A percentile compares a stretch with the other conserved stretches of the same genome.
phyloP scores from a whole-genome alignment of 495 filamentous ascomycete species.

The Aspergillus mulundensis region DNA sequence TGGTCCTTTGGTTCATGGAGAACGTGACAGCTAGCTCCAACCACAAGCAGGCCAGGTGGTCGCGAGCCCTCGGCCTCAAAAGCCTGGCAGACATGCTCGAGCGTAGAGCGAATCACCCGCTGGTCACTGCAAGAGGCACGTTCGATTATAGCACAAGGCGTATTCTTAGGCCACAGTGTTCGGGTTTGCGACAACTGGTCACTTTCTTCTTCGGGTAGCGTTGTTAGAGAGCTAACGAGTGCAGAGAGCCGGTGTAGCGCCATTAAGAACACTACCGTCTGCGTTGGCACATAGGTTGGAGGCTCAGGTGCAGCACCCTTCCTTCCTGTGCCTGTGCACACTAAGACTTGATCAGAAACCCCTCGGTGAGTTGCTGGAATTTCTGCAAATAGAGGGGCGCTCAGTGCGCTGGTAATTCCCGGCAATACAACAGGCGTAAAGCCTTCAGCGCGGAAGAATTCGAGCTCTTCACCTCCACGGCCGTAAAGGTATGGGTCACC shows the following conservation, averaged over 20 bases:
- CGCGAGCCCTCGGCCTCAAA: constrained; percentile 87
- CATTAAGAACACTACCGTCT: constrained; percentile 96
- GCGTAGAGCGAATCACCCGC: constrained; percentile 80
- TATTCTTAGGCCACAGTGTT: constrained; percentile 48
- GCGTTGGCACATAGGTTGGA: constrained; percentile 68
- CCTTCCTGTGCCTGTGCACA: constrained; percentile 92
- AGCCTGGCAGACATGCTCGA: constrained; percentile 72
- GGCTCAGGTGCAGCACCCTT: constrained; percentile 80
- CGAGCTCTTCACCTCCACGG: constrained; percentile 85
- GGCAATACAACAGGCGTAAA: constrained; percentile 72
- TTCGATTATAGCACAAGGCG: constrained; percentile 90
- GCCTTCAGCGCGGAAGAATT: constrained; percentile 75
- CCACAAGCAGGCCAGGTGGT: constrained; percentile 86
- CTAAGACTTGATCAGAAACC: constrained; percentile 85
- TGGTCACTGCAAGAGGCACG: constrained; percentile 94
- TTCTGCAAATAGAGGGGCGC: constrained; percentile 80
- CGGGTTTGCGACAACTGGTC: constrained; percentile 15
- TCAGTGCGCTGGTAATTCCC: constrained; percentile 83
- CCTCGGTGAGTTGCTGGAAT: constrained; percentile 86
- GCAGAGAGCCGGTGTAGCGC: constrained; percentile 77
- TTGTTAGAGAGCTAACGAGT: constrained; percentile 63
- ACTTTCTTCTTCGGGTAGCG: constrained; percentile 16
- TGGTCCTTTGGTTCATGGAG: constrained; percentile 50
- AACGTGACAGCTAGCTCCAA: constrained; percentile 79
- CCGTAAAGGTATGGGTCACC: constrained; percentile 97